A percentile compares a stretch with the other conserved stretches of the same genome.
Evolutionary conservation across 2,329 filamentous ascomycete species (phyloP).

Genomic region (Colletotrichum neosansevieriae): DNA sequence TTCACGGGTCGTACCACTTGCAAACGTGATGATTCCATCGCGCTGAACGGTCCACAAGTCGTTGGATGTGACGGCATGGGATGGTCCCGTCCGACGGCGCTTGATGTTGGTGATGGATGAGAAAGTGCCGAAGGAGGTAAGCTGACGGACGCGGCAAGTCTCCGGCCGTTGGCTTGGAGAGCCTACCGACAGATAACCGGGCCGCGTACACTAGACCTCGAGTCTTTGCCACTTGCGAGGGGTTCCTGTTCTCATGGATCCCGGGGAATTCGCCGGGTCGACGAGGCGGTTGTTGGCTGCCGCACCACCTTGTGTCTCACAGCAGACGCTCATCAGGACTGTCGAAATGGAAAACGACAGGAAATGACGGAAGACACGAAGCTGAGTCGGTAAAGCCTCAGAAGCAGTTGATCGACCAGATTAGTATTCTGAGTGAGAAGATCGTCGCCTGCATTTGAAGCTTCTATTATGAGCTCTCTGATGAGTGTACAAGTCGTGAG

Average conservation of each 20-base stretch:
- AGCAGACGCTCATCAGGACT: neutral
- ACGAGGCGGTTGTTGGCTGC: neutral
- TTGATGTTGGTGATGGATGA: neutral
- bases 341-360: neutral
- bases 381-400: neutral
- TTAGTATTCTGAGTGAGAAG: neutral
- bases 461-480: conserved; percentile 18
- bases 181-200: conserved; percentile 2
- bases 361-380: neutral
- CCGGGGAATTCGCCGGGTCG: neutral
- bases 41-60: neutral
- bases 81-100: conserved; percentile 3
- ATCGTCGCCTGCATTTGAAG: conserved; percentile 13
- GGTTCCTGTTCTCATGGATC: neutral
- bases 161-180: neutral
- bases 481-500: neutral
- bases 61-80: neutral
- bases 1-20: conserved; percentile 13
- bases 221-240: neutral
- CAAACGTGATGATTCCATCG: conserved; percentile 14
- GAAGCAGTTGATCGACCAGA: neutral
- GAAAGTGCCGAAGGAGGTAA: conserved; percentile 28
- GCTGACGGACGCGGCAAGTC: conserved; percentile 21
- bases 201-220: neutral
- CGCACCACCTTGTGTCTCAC: conserved; percentile 1